A percentile compares a stretch with the other conserved stretches of the same genome.
Evolutionary conservation across 805 yeast species (phyloP).

Genomic region (Yamadazyma paraphyllophila): DNA sequence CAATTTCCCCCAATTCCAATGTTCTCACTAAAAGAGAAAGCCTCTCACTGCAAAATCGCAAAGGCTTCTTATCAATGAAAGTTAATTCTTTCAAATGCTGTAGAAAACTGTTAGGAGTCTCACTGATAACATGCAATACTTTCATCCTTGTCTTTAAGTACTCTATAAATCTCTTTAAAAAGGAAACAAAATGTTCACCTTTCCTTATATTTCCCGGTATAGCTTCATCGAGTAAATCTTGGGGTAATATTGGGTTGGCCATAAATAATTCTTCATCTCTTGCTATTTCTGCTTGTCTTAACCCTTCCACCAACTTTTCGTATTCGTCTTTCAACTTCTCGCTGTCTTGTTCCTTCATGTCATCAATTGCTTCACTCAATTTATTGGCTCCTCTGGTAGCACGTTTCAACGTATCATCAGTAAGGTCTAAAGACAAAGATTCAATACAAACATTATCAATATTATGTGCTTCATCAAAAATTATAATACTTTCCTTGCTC

Average conservation of each 20-base stretch:
- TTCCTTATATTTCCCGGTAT: slow-evolving; percentile 96
- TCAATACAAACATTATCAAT: slow-evolving; percentile 98
- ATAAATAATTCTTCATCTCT: slow-evolving; percentile 65
- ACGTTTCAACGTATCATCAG: slow-evolving; percentile 81
- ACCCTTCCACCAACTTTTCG: slow-evolving; percentile 84
- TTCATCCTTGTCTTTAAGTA: slow-evolving; percentile 96
- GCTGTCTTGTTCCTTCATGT: slow-evolving; percentile 79
- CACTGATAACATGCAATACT: slow-evolving; percentile 95
- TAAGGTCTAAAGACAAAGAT: slow-evolving; percentile 84
- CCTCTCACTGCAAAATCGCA: slow-evolving; percentile 89
- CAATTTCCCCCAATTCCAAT: slow-evolving; percentile 80
- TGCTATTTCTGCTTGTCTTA: slow-evolving; percentile 74
- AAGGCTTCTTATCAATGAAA: slow-evolving; percentile 87
- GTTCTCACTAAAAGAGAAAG: slow-evolving; percentile 86
- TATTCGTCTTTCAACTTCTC: slow-evolving; percentile 86
- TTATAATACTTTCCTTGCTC: slow-evolving; percentile 88
- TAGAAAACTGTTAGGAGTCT: slow-evolving; percentile 89
- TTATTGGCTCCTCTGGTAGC: slow-evolving; percentile 87
- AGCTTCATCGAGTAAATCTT: slow-evolving; percentile 85
- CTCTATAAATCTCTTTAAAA: slow-evolving; percentile 87
- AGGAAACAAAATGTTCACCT: slow-evolving; percentile 95
- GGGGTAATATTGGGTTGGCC: slow-evolving; percentile 84
- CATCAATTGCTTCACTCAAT: slow-evolving; percentile 77
- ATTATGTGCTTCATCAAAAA: slow-evolving; percentile 98
- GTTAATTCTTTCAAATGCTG: slow-evolving; percentile 93